Evolutionary conservation across 768 basidiomycete species (phyloP), one percentile per base, ranked within the genome.

Genomic region (Psilocybe cubensis): DNA sequence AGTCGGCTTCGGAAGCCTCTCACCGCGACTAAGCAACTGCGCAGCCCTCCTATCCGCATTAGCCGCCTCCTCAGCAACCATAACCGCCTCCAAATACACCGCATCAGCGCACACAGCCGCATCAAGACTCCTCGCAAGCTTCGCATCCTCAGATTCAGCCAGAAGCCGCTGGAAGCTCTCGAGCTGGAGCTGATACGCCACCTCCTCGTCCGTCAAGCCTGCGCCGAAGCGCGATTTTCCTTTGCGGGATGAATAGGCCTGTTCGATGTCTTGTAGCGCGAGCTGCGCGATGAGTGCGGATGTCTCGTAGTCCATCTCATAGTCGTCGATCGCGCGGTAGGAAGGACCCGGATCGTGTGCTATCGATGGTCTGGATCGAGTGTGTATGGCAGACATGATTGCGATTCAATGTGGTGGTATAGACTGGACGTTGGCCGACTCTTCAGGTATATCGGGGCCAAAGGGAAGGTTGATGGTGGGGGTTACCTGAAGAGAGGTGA

Each of bases 11-110:
- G 77, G 77, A n/a, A 77, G 59, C 2, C 44, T 51, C 23, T 64
- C 55, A 1, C 75, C 79, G 3, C 66, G 59, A 43, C 69, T 48
- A 4, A 79, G 62, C 4, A 79, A 73, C 33, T 75, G 42, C 3
- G 82, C 80, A 21, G 75, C 76, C 3, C 54, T 62, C 29, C 74
- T 76, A 60, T 85, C 81, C 27, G 80, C 77, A 0, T 56, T 57
- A 5, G 77, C 76, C 5, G 70, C 75, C 25, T 64, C 67, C 52
- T 84, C 77, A 10, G 74, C 61, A 1, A 70, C 58, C 1, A 50
- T 54, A 6, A 74, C 47, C 0, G 71, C 72, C 14, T 66, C 44
- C 0, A 84, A 59, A 10, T 74, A 63, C 3, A 56, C 58, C 0
- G 55, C 65, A 47, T 81, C 79, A 0, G 66, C 61, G 17, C 67